Conservation (phyloP, 2,329 filamentous ascomycete species). For the Hirsutella thompsonii region DNA sequence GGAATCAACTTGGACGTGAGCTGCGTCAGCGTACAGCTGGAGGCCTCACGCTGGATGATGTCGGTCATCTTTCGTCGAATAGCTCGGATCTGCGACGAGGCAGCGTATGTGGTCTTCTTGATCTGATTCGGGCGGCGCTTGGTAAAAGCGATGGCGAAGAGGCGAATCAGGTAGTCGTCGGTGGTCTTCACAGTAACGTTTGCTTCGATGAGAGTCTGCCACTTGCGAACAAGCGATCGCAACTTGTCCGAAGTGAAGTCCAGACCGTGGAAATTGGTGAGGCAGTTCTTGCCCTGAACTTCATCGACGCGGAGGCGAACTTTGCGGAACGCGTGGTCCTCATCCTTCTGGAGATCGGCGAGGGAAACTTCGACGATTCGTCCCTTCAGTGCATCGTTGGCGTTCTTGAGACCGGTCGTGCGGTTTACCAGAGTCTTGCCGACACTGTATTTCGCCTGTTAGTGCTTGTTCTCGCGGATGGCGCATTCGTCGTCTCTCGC, state of each 20-base stretch:
- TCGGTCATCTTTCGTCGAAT: conserved; percentile 99
- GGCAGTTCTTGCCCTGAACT: conserved; percentile 99
- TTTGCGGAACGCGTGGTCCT: conserved; percentile 99
- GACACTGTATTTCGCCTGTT: conserved; percentile 52
- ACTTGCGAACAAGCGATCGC: conserved; percentile 97
- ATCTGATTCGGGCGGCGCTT: conserved; percentile 99
- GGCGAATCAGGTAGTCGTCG: conserved; percentile 97
- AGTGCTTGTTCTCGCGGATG: conserved; percentile 3
- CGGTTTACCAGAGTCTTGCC: conserved; percentile 99
- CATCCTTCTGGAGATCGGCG: conserved; percentile 98
- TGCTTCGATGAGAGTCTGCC: conserved; percentile 98
- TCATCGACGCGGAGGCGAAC: conserved; percentile 97
- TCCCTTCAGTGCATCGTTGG: conserved; percentile 97
- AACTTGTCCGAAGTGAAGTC: conserved; percentile 99
- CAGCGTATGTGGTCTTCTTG: conserved; percentile 99
- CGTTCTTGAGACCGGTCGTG: conserved; percentile 99
- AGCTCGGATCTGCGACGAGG: conserved; percentile 89
- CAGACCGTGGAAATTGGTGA: conserved; percentile 99
- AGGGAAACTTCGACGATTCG: conserved; percentile 98
- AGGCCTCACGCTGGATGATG: conserved; percentile 94
- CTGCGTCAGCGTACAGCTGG: conserved; percentile 88
- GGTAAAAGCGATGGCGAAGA: conserved; percentile 99
- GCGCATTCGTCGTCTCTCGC: neutral
- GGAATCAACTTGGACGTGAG: conserved; percentile 98
- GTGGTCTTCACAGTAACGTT: conserved; percentile 99